Evolutionary conservation across 2,329 filamentous ascomycete genomes (phyloP), one percentile per base, ranked within the genome.

Genomic region (Fusarium tricinctum): DNA sequence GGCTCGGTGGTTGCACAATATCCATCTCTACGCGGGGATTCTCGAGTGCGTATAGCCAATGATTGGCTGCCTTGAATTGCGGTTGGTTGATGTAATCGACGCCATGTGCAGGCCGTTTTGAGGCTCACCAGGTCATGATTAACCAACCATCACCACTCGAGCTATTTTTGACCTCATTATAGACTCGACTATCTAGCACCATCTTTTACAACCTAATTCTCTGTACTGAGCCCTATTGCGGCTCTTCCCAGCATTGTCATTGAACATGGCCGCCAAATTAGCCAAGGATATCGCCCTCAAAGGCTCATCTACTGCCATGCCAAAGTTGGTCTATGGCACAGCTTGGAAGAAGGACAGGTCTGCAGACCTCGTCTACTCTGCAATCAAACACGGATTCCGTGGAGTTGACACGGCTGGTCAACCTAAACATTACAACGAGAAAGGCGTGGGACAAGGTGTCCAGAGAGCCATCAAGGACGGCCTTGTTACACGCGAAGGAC

Each of bases 301-400:
- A 45, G 73, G 75, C 10, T 70, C 69, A 45, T 68, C 75, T 26
- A 78, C 77, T 42, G 75, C 72, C 17, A 83, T 87, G 70, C 86
- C 86, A 7, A 83, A 81, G 64, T 80, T 89, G 30, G 73, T 96
- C 66, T 96, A 96, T 77, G 92, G 92, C 51, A 95, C 92, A 4
- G 92, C 92, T n/a, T 95, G 92, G 92, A 96, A 96, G 78, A 90
- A 91, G 73, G 88, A 90, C 1, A 80, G 80, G 19, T 93, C 91
- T 0, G 84, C 85, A 20, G 81, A 86, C 55, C 83, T 95, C 4
- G 92, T 96, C 22, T 87, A 90, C 71, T 78, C 85, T 66, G 92
- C 93, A 3, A 75, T 96, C 33, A 82, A 83, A 44, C 81, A 86
- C 44, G 92, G 92, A 7, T 96, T 95, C 72, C 85, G 88, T 32